A percentile compares a stretch with the other conserved stretches of the same genome.
phyloP scores from a whole-genome alignment of 306 rosid genomes.

The Lathyrus sativus region DNA sequence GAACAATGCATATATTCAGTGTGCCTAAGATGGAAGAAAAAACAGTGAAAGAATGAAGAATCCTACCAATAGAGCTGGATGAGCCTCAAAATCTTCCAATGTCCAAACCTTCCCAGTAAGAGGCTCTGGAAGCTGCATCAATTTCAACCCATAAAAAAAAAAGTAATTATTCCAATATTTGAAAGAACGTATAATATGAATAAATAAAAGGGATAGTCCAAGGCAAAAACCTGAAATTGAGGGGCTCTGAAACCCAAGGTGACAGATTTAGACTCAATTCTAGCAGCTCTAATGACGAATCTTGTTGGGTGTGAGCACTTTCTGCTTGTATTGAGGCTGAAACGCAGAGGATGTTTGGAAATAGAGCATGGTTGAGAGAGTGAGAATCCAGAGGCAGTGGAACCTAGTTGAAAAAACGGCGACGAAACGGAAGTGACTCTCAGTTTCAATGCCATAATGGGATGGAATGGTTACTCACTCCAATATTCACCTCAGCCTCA shows the following conservation, averaged over 20 bases:
- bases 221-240: slow-evolving; percentile 62
- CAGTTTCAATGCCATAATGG: slow-evolving; percentile 39
- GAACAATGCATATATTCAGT: too few species aligned
- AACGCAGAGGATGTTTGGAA: slow-evolving; percentile 48
- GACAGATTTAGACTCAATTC: slow-evolving; percentile 63
- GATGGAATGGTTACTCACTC: slow-evolving; percentile 9
- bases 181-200: neutral
- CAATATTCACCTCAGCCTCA: slow-evolving; percentile 18
- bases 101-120: slow-evolving; percentile 84
- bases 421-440: slow-evolving; percentile 32
- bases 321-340: slow-evolving; percentile 24
- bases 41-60: slow-evolving; percentile 3
- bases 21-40: too few species aligned
- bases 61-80: slow-evolving; percentile 87
- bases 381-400: slow-evolving; percentile 29
- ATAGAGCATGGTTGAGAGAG: slow-evolving; percentile 36
- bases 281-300: slow-evolving; percentile 59
- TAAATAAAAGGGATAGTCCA: neutral
- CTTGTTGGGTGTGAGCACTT: slow-evolving; percentile 33
- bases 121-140: slow-evolving; percentile 59
- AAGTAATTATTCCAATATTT: slow-evolving; percentile 1
- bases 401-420: slow-evolving; percentile 37
- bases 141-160: slow-evolving; percentile 27
- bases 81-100: slow-evolving; percentile 79
- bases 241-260: slow-evolving; percentile 84